phyloP scores from a whole-genome alignment of 805 yeast species.

The Myxozyma lipomycoides region DNA sequence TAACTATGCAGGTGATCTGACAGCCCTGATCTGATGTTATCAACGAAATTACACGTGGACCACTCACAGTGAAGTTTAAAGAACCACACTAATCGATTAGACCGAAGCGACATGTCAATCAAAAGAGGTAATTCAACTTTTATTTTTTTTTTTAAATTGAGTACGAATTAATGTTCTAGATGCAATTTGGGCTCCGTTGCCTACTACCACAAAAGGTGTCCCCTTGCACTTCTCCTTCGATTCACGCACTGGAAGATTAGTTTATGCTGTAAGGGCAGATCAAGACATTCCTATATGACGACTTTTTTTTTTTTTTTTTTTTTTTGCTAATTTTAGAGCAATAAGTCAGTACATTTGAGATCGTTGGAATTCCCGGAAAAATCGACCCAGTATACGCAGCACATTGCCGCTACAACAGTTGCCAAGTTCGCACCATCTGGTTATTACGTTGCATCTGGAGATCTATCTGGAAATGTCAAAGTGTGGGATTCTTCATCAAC shows the following conservation, averaged over 20 bases:
- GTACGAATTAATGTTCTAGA: conserved; percentile 2
- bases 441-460: conserved; percentile 86
- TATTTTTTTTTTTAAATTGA: not conserved
- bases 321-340: conserved; percentile 39
- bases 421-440: conserved; percentile 90
- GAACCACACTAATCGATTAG: no score
- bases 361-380: conserved; percentile 52
- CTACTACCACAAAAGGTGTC: conserved; percentile 67
- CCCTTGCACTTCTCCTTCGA: conserved; percentile 76
- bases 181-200: conserved; percentile 64
- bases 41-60: no score
- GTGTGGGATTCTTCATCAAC: conserved; percentile 64
- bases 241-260: conserved; percentile 60
- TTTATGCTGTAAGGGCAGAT: conserved; percentile 49
- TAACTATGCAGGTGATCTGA: no score
- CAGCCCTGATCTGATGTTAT: no score
- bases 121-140: conserved; percentile 4
- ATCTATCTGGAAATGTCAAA: conserved; percentile 80
- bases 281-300: conserved; percentile 1
- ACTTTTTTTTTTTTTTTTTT: not conserved
- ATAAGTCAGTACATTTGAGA: conserved; percentile 72
- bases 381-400: conserved; percentile 68
- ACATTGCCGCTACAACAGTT: conserved; percentile 67
- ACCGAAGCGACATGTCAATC: conserved; percentile 11
- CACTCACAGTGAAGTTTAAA: no score